phyloP scores from a whole-genome alignment of 2,329 filamentous ascomycete genomes.

The Aspergillus intermedius region DNA sequence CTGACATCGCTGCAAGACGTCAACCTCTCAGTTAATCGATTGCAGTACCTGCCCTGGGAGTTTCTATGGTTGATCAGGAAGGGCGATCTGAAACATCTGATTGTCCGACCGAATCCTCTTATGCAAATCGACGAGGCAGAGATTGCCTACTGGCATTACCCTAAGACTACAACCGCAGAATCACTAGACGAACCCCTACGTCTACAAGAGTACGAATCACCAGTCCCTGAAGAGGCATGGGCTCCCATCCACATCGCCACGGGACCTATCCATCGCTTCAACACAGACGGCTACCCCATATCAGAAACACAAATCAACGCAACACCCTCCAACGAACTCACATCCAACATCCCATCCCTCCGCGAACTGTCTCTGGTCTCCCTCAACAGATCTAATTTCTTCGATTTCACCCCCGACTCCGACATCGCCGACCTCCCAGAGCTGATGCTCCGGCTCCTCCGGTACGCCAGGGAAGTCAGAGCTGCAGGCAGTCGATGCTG shows the following conservation, averaged over 20 bases:
- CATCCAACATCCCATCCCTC: constrained; percentile 32
- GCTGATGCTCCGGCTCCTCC: constrained; percentile 30
- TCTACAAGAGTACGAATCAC: constrained; percentile 19
- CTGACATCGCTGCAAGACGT: constrained; percentile 38
- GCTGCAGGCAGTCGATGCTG: constrained; percentile 33
- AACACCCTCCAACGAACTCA: constrained; percentile 1
- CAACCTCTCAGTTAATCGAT: constrained; percentile 41
- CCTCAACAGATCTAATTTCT: constrained; percentile 29
- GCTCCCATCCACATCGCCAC: constrained; percentile 32
- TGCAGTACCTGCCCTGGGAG: constrained; percentile 41
- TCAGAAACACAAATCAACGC: constrained; percentile 4
- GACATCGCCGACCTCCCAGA: constrained; percentile 29
- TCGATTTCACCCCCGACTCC: constrained; percentile 31
- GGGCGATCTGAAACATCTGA: constrained; percentile 33
- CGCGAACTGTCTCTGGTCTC: constrained; percentile 38
- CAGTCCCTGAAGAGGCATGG: constrained; percentile 26
- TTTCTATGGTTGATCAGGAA: constrained; percentile 35
- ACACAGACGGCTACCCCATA: constrained; percentile 29
- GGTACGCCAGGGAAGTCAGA: constrained; percentile 29
- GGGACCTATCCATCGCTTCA: constrained; percentile 23
- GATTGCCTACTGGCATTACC: constrained; percentile 28
- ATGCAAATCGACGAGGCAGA: constrained; percentile 22
- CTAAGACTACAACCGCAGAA: constrained; percentile 4
- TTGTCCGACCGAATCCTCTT: constrained; percentile 37
- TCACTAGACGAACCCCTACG: constrained; percentile 6